These are phyloP conservation scores for Aspergillus sp. DNA, from an alignment of 2,329 filamentous ascomycete species.

Conservation along the genomic window DNA sequence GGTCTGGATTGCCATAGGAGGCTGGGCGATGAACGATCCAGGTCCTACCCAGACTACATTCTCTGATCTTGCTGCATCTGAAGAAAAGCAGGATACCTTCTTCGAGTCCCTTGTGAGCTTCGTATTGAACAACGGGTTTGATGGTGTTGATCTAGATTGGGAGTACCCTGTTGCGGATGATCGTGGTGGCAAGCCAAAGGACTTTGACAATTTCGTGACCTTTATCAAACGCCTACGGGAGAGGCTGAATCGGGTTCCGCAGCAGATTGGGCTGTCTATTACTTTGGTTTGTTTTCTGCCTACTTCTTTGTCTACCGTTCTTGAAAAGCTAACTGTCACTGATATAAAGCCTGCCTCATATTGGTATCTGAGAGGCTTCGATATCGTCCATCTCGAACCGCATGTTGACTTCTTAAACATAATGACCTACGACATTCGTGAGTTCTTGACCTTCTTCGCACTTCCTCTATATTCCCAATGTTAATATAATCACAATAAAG, in stretches of 20 bases:
- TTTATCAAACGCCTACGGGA: neutral
- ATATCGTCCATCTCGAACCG: slow-evolving; percentile 7
- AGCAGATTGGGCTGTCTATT: no score
- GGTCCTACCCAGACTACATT: slow-evolving; percentile 18
- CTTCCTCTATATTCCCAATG: no score
- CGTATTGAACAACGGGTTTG: slow-evolving; percentile 11
- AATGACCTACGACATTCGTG: slow-evolving; percentile 17
- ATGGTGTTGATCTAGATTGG: slow-evolving; percentile 19
- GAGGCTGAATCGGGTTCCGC: neutral
- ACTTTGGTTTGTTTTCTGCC: no score
- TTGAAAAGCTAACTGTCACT: neutral
- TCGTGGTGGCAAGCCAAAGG: neutral
- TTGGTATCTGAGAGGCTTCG: slow-evolving; percentile 14
- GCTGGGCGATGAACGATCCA: slow-evolving; percentile 27
- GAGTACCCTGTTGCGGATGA: slow-evolving; percentile 15
- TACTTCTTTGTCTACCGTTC: no score
- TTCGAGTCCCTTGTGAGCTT: slow-evolving; percentile 16
- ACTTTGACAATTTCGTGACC: slow-evolving; percentile 1
- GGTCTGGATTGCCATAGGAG: slow-evolving; percentile 27
- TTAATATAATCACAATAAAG: no score
- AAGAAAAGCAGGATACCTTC: slow-evolving; percentile 10
- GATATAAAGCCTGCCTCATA: neutral
- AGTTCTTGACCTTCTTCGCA: no score
- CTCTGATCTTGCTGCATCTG: slow-evolving; percentile 18
- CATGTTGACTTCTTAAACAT: slow-evolving; percentile 13